Evolutionary conservation across 495 filamentous ascomycete species (phyloP).

Genomic region (Penicillium desertorum): DNA sequence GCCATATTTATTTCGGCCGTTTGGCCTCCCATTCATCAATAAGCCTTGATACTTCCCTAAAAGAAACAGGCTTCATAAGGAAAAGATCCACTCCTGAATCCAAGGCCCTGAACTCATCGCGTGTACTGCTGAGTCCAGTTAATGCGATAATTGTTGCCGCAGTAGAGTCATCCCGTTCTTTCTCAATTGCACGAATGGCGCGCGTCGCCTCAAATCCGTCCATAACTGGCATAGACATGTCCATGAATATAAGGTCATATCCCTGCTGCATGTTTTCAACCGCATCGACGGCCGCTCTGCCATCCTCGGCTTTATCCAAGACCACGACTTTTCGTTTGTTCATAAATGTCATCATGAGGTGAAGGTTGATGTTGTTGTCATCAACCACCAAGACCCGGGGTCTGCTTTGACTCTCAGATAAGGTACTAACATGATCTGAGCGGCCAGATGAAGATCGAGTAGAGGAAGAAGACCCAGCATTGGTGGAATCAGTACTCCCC

Average conservation of each 20-base stretch:
- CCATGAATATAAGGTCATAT: constrained; percentile 61
- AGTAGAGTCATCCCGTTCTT: constrained; percentile 33
- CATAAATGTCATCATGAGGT: constrained; percentile 61
- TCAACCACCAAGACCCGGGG: constrained; percentile 63
- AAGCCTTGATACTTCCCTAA: constrained; percentile 49
- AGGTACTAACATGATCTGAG: not conserved
- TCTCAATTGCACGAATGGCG: constrained; percentile 62
- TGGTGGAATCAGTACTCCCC: not conserved
- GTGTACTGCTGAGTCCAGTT: constrained; percentile 63
- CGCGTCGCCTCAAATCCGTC: constrained; percentile 70
- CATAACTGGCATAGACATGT: constrained; percentile 77
- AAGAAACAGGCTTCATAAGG: constrained; percentile 67
- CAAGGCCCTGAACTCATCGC: constrained; percentile 65
- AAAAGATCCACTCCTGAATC: constrained; percentile 68
- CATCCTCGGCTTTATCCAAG: constrained; percentile 50
- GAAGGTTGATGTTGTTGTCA: constrained; percentile 74
- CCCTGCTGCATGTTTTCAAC: constrained; percentile 41
- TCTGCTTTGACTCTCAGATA: not conserved
- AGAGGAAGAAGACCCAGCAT: not conserved
- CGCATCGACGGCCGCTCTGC: constrained; percentile 50
- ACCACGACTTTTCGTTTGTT: constrained; percentile 43
- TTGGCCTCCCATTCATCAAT: constrained; percentile 47
- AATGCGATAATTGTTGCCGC: constrained; percentile 65
- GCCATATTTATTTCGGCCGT: not conserved
- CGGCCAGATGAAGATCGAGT: not conserved